Conservation (phyloP, 495 filamentous ascomycete genomes). For the Daldinia loculata region DNA sequence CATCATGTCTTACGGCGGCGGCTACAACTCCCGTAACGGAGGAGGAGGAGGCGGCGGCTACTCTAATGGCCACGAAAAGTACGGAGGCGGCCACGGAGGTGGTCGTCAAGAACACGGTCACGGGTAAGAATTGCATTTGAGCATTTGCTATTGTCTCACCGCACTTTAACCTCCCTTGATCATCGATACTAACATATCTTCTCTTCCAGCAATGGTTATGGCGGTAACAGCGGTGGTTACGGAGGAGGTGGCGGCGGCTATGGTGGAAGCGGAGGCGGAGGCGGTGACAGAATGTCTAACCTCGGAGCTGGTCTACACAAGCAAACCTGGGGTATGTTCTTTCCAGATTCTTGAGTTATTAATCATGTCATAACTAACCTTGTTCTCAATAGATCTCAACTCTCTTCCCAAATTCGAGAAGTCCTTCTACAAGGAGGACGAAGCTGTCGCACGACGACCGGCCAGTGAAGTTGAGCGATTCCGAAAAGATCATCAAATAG, state of each 20-base stretch:
- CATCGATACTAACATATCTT: conserved; percentile 26
- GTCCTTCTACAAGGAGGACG: conserved; percentile 97
- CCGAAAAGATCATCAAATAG: conserved; percentile 80
- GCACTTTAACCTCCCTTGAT: background rate
- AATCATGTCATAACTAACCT: conserved; percentile 18
- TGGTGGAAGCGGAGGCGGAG: conserved; percentile 62
- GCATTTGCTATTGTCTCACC: background rate
- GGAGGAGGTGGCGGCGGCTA: conserved; percentile 61
- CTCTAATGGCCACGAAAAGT: conserved; percentile 57
- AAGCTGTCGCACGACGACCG: conserved; percentile 76
- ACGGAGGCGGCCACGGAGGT: conserved; percentile 40
- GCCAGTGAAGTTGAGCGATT: conserved; percentile 84
- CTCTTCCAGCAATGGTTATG: conserved; percentile 47
- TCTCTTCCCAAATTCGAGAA: conserved; percentile 96
- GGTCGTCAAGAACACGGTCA: conserved; percentile 50
- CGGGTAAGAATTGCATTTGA: conserved; percentile 38
- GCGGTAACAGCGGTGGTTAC: conserved; percentile 54
- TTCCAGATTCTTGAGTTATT: background rate
- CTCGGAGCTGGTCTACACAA: conserved; percentile 86
- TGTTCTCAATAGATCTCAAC: conserved; percentile 67
- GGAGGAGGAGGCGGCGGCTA: conserved; percentile 40
- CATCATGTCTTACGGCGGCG: conserved; percentile 79
- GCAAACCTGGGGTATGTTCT: conserved; percentile 81
- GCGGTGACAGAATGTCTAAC: conserved; percentile 89
- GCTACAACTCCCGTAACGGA: conserved; percentile 61